phyloP scores from a whole-genome alignment of 805 yeast species.

The Yarrowia sp. region DNA sequence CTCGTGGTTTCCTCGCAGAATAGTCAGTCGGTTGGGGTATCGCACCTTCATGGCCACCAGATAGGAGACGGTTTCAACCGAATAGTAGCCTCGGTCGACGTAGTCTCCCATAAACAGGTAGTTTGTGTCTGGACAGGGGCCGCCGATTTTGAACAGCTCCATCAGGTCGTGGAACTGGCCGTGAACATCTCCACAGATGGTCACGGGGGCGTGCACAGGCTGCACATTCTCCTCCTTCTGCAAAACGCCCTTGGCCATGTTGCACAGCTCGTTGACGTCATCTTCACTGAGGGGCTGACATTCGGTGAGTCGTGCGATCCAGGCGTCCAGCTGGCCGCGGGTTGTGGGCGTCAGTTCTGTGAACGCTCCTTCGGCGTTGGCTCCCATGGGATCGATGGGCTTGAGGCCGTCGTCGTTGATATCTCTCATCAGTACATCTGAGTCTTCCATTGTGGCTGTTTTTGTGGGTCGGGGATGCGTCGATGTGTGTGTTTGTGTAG shows the following conservation, averaged over 20 bases:
- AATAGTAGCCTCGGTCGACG: constrained; percentile 87
- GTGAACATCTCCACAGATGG: constrained; percentile 96
- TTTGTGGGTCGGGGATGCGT: neutral
- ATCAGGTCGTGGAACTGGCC: constrained; percentile 96
- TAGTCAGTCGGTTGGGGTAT: constrained; percentile 90
- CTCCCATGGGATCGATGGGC: constrained; percentile 38
- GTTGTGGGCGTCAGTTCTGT: constrained; percentile 55
- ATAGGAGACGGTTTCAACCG: constrained; percentile 91
- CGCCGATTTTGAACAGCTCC: constrained; percentile 94
- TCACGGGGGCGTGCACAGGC: constrained; percentile 93
- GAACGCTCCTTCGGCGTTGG: constrained; percentile 58
- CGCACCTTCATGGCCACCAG: constrained; percentile 94
- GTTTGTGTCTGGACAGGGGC: constrained; percentile 92
- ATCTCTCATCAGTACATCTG: constrained; percentile 53
- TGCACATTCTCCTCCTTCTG: constrained; percentile 94
- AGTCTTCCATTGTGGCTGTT: constrained; percentile 50
- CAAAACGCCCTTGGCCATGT: constrained; percentile 88
- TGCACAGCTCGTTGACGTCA: constrained; percentile 79
- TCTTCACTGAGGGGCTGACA: constrained; percentile 88
- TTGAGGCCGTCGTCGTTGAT: constrained; percentile 56
- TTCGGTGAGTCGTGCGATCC: constrained; percentile 83
- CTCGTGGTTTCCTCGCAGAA: constrained; percentile 94
- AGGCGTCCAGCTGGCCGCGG: constrained; percentile 77
- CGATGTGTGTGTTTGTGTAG: neutral
- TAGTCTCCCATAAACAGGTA: constrained; percentile 89